Base-by-base conservation (phyloP, 225 moss, liverwort and hornwort species). In the Marchantia polymorpha region DNA sequence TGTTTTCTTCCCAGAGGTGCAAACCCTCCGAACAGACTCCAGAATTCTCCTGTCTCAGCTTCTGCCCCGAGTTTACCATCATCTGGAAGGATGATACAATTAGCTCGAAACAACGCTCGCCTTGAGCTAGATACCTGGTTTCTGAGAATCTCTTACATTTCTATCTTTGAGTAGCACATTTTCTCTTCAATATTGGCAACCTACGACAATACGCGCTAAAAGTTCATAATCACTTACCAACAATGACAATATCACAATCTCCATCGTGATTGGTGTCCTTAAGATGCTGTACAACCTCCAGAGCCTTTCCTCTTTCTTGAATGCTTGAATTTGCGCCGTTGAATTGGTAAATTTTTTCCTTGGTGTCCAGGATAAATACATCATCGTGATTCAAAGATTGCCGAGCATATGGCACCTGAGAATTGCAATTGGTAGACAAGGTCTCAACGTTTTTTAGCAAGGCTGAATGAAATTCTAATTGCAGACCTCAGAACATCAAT, bases 51-150 rank as follows among this genome's bases (percentile, higher is more conserved):
- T 56, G 97, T 90, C 82, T 99, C 94, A 58, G 91, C 90, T 87
- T 94, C 94, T 65, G 93, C 92, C 65, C 93, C 97, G 49, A 99
- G 97, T 73, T 88, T 94, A 53, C 97, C 97, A 84, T 94, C 97
- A 89, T 99, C 97, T 97, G 92, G 69, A 81, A 74, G 30, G 3
- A 67, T 10, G 48, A 15, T 47, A 47, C 7, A 51, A 25, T 73
- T 23, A 76, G 12, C 71, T 49, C 59, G 75, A 48, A 7, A 46
- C 27, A 26, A 29, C 65, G 29, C 64, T 25, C 64, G 16, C 27
- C 11, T 26, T 29, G 12, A 65, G 12, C 11, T 65, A 58, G 27
- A 9, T 60, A 65, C 12, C 12, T 11, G 29, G 29, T 20, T 12
- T 47, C 0, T 49, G 29, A 65, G 65, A 47, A 39, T 23, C n/a